A percentile compares a stretch with the other conserved stretches of the same genome.
Conservation (phyloP, 495 filamentous ascomycete genomes). For the Penicillium subrubescens region DNA sequence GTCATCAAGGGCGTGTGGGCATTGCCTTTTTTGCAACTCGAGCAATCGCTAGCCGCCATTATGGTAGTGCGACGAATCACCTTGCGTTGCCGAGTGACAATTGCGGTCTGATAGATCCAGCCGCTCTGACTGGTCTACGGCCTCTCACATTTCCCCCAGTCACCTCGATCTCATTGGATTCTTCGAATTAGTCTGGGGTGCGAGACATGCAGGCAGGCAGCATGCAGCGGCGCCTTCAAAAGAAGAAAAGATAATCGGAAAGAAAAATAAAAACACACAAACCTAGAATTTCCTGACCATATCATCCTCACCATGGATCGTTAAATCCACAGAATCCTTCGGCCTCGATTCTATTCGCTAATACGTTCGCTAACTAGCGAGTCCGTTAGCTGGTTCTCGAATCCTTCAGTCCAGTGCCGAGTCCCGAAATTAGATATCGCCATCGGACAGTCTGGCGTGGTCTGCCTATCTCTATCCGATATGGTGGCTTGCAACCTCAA, state of each 20-base stretch:
- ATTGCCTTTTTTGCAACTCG: not conserved
- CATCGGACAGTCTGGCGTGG: not conserved
- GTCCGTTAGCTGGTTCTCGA: not conserved
- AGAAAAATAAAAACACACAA: not conserved
- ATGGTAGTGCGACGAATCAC: slow-evolving; percentile 21
- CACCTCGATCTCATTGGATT: not conserved
- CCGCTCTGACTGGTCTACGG: slow-evolving; percentile 20
- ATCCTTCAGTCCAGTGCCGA: not conserved
- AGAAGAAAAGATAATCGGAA: not conserved
- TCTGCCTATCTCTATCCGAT: not conserved
- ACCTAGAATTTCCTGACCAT: not conserved
- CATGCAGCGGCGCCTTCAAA: not conserved
- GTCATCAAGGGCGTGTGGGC: not conserved
- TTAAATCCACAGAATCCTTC: not conserved
- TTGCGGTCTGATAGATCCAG: slow-evolving; percentile 31
- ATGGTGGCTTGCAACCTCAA: slow-evolving; percentile 25
- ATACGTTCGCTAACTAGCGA: not conserved
- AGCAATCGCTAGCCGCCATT: slow-evolving; percentile 10
- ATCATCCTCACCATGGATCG: not conserved
- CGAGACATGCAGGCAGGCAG: slow-evolving; percentile 1
- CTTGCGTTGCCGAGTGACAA: not conserved
- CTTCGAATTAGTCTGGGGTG: not conserved
- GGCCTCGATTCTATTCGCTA: not conserved
- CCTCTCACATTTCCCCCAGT: not conserved
- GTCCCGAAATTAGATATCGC: not conserved